Base-by-base conservation (phyloP, 345 rosid genomes). In the Nasturtium officinale region DNA sequence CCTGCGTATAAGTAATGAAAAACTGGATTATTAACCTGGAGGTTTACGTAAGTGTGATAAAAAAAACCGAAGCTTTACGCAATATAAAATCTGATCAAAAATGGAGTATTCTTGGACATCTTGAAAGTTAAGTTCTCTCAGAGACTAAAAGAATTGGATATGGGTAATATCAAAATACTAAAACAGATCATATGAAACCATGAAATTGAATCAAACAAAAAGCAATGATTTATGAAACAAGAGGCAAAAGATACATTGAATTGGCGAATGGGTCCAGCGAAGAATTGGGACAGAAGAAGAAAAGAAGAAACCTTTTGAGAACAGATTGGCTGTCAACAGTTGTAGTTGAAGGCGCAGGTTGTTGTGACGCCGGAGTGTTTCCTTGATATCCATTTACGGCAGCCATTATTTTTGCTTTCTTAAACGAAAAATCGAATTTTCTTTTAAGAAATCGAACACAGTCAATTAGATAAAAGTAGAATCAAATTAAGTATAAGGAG, bases 271-370 rank as follows among this genome's bases (percentile, higher is more conserved):
- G 12, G 30, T 52, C 25, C 3, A 65, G 4, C 7, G 5, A 5
- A 32, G 26, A 13, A 28, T 16, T 25, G 4, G 10, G 13, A 38
- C n/a, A n/a, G 7, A 50, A 38, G 62, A 61, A 26, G 30, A 29
- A 38, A 28, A 21, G 71, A 56, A 4, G 18, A 50, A 50, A 77
- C 74, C 78, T 74, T 69, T 84, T 94, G 58, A 91, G 91, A 47
- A 94, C 97, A 30, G 99, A 90, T 69, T 89, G 96, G 16, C 92
- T 74, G 68, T 95, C 97, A 48, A 81, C 87, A 30, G 74, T 78
- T 79, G 87, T 95, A 13, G 83, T 76, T 21, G 87, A 51, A 42
- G 89, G 73, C 2, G 81, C 80, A 9, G 86, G n/a, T 72, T 87
- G 87, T 59, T 85, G 90, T 1, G 92, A 69, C 47, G 84, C 90